These are phyloP conservation scores for Monosporozyma yasuniensis DNA, from an alignment of 805 yeast species.

Conservation along the genomic window DNA sequence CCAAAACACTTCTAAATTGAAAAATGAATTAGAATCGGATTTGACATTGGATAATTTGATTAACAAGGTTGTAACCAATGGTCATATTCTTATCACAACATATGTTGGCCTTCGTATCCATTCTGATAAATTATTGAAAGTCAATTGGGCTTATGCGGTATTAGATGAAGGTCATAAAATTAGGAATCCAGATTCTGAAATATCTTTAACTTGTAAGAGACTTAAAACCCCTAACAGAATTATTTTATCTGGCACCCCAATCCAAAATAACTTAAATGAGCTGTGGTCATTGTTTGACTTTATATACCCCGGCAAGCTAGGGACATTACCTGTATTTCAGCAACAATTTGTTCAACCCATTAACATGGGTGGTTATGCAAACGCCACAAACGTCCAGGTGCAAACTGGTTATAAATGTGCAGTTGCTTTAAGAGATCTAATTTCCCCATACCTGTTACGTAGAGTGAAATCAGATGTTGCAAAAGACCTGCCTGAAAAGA, in stretches of 20 bases:
- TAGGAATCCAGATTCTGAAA: conserved; percentile 85
- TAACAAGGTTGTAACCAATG: conserved; percentile 51
- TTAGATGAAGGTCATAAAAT: conserved; percentile 96
- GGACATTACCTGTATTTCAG: conserved; percentile 91
- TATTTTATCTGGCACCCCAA: conserved; percentile 91
- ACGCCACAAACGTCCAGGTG: conserved; percentile 91
- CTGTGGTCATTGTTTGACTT: conserved; percentile 94
- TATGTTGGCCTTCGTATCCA: conserved; percentile 78
- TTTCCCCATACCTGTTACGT: conserved; percentile 80
- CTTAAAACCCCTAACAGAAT: conserved; percentile 76
- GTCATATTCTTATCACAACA: conserved; percentile 84
- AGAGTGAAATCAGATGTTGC: conserved; percentile 93
- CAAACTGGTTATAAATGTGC: conserved; percentile 97
- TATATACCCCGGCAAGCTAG: conserved; percentile 87
- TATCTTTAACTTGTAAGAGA: conserved; percentile 78
- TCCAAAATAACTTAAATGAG: conserved; percentile 86
- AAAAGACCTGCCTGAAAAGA: conserved; percentile 83
- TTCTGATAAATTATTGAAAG: conserved; percentile 50
- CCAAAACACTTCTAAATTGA: conserved; percentile 20
- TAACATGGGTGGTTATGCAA: conserved; percentile 96
- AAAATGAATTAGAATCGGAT: conserved; percentile 25
- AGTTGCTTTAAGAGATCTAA: conserved; percentile 74
- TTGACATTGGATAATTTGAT: conserved; percentile 24
- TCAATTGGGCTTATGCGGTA: conserved; percentile 82
- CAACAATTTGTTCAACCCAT: conserved; percentile 88